Percentiles rank a stretch among this genome's conserved stretches.
phyloP scores from a whole-genome alignment of 495 filamentous ascomycete genomes.

The Trichoderma orchidacearum region DNA sequence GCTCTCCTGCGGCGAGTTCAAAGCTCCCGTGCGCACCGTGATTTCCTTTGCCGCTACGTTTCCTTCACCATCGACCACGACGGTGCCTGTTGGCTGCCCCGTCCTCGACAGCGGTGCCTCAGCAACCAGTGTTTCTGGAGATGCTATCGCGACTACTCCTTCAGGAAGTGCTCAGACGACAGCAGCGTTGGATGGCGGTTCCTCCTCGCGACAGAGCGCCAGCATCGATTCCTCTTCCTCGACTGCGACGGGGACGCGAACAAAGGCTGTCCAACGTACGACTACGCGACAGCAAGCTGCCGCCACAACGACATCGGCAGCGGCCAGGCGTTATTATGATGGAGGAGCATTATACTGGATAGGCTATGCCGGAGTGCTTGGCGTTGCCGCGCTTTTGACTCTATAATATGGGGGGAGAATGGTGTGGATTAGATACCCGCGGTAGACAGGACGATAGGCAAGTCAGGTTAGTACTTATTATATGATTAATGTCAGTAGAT shows the following conservation, averaged over 20 bases:
- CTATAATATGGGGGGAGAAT: too few relatives aligned
- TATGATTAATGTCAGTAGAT: too few relatives aligned
- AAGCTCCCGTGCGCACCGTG: background rate
- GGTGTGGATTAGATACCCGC: too few relatives aligned
- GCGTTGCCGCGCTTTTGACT: background rate
- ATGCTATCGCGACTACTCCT: background rate
- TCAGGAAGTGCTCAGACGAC: background rate
- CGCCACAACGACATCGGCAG: background rate
- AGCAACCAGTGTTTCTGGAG: background rate
- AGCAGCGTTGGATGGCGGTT: background rate
- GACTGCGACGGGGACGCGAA: background rate
- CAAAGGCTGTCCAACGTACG: background rate
- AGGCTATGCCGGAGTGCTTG: background rate
- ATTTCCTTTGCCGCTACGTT: background rate
- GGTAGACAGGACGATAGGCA: too few relatives aligned
- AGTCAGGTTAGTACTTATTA: too few relatives aligned
- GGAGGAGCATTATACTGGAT: background rate
- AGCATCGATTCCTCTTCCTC: background rate
- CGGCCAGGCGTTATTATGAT: background rate
- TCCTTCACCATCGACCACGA: background rate
- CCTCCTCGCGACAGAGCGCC: background rate
- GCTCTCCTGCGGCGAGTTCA: background rate
- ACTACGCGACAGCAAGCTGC: background rate
- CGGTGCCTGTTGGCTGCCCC: background rate
- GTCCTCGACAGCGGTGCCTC: background rate